Evolutionary conservation across 2,329 filamentous ascomycete species (phyloP).

Genomic region (Calcarisporium arbuscula): DNA sequence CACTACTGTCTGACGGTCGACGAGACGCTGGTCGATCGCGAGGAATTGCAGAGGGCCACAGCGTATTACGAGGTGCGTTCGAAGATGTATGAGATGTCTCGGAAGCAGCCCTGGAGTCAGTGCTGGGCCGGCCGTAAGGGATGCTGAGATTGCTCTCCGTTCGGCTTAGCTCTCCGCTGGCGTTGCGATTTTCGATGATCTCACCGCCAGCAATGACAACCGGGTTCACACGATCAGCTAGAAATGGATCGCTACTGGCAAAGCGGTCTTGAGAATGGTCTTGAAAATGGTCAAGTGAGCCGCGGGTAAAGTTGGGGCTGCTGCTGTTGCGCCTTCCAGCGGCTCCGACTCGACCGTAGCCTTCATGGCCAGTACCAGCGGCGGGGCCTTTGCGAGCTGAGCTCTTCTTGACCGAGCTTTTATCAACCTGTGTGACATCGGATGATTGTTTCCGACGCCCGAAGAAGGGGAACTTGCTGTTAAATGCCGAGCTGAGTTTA

Average conservation of each 20-base stretch:
- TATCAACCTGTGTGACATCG: constrained; percentile 42
- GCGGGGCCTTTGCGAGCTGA: constrained; percentile 65
- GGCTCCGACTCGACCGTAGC: constrained; percentile 62
- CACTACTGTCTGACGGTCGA: constrained; percentile 50
- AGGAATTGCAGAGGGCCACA: constrained; percentile 51
- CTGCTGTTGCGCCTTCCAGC: constrained; percentile 59
- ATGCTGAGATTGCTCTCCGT: constrained; percentile 46
- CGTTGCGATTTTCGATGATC: constrained; percentile 54
- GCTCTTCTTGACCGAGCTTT: constrained; percentile 34
- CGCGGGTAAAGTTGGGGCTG: constrained; percentile 40
- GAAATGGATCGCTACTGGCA: constrained; percentile 47
- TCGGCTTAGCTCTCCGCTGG: constrained; percentile 39
- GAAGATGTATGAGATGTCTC: constrained; percentile 33
- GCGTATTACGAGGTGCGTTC: constrained; percentile 34
- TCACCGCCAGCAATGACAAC: constrained; percentile 61
- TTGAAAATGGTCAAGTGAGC: constrained; percentile 34
- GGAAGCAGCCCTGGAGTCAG: constrained; percentile 34
- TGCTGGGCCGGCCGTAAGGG: constrained; percentile 29
- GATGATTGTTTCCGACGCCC: constrained; percentile 60
- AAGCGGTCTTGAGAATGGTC: constrained; percentile 46
- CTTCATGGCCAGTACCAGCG: constrained; percentile 92
- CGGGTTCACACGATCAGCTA: constrained; percentile 57
- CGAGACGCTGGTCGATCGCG: constrained; percentile 25
- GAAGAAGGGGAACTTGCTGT: constrained; percentile 71
- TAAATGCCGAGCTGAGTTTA: constrained; percentile 46